These are phyloP conservation scores for Pulveroboletus sp. DNA, from an alignment of 768 basidiomycete species.

Conservation along the genomic window DNA sequence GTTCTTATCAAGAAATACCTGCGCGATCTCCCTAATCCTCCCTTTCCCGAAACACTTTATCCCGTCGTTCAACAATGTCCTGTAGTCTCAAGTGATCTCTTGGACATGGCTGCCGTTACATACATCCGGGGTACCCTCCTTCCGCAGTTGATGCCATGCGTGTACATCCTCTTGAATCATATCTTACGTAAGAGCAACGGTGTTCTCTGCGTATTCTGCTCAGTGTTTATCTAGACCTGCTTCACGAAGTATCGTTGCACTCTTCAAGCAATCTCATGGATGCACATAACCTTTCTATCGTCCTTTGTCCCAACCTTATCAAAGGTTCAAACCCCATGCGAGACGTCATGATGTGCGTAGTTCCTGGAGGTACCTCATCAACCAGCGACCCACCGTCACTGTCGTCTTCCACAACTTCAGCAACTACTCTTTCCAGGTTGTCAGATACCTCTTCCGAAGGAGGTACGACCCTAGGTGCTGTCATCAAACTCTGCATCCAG, in stretches of 20 bases:
- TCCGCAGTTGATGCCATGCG: constrained; percentile 63
- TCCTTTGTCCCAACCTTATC: constrained; percentile 76
- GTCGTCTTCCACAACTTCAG: constrained; percentile 11
- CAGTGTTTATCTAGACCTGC: constrained; percentile 47
- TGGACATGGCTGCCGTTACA: constrained; percentile 51
- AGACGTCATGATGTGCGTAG: constrained; percentile 70
- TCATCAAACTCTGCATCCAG: constrained; percentile 75
- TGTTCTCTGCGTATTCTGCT: constrained; percentile 5
- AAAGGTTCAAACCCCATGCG: constrained; percentile 60
- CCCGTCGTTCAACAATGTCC: constrained; percentile 67
- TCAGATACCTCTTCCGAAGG: constrained; percentile 37
- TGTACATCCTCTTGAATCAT: constrained; percentile 68
- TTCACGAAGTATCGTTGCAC: constrained; percentile 73
- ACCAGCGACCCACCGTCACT: constrained; percentile 25
- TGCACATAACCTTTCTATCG: constrained; percentile 76
- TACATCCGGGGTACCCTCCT: constrained; percentile 70
- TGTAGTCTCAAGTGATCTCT: constrained; percentile 42
- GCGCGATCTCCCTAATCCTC: constrained; percentile 70
- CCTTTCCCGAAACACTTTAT: constrained; percentile 72
- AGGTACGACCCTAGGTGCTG: constrained; percentile 60
- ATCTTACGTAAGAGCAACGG: constrained; percentile 49
- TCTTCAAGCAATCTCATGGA: constrained; percentile 73
- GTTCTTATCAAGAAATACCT: constrained; percentile 85
- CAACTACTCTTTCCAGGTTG: constrained; percentile 19
- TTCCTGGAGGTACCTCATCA: constrained; percentile 47